Evolutionary conservation across 2,329 filamentous ascomycete genomes (phyloP), one percentile per base, ranked within the genome.

Genomic region (Apiospora pterosperma): DNA sequence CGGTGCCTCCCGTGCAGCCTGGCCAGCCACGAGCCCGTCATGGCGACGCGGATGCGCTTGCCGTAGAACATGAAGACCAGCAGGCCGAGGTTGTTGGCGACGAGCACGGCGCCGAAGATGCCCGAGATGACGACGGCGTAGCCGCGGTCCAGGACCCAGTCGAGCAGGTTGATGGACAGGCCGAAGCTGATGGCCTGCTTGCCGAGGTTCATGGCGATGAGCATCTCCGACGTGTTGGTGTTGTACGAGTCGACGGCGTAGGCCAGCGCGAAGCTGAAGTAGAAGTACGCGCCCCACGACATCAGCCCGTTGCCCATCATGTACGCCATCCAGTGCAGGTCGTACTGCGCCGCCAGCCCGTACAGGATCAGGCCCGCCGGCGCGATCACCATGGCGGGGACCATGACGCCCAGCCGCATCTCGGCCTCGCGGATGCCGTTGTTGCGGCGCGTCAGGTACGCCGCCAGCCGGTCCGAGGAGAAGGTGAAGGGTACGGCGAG

Each of bases 221-320:
- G 79, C 85, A 88, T 88, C 75, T 88, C 86, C 28, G 81, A 83
- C n/a, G 85, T 84, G 68, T 88, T 86, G 38, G 81, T 78, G 23
- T 82, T 83, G 73, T 88, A 86, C 62, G 80, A 83, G 70, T 88
- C 86, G 41, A 88, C 82, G 1, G 86, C 85, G 69, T 89, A 88
- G 2, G 85, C 86, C 10, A 89, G 78, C 12, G 85, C 84, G 69
- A 88, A 85, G 16, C 81, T 83, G 72, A 85, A 85, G 72, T 80
- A 86, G 69, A 85, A 86, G 73, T 84, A 86, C 4, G 77, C 77
- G 23, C 78, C 76, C 73, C 80, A 85, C 63, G 82, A 80, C 12
- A 76, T 76, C 76, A 85, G 76, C n/a, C 74, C 79, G 4, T 82
- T 80, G 7, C 81, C 84, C 16, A 79, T 72, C 65, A 85, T 84